Base-by-base conservation (phyloP, 345 rosid species). In the Syzygium aqueum region DNA sequence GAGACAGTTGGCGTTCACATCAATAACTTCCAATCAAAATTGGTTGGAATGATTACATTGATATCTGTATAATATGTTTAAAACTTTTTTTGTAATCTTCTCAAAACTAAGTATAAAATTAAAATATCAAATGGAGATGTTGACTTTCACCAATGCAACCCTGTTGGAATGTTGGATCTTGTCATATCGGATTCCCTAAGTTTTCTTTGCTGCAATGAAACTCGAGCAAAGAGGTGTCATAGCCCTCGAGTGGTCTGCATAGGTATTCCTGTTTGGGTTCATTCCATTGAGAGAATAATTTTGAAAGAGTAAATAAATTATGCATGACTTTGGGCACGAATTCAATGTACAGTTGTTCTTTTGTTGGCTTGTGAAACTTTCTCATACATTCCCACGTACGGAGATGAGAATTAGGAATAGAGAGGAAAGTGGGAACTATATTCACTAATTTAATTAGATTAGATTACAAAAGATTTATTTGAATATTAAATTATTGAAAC, bases 21-120 rank as follows among this genome's bases (percentile, higher is more conserved):
- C 0, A 0, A 0, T 8, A 2, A 61, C 13, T n/a, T n/a, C 0
- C 6, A 2, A 27, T 0, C 2, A 61, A 13, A 61, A 61, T 61
- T 13, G 0, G 5, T 13, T 8, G n/a, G 0, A 61, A 61, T 27
- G 33, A 61, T 33, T n/a, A 61, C 4, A 61, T 13, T 25, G 33
- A 17, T n/a, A 61, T 0, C 6, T 0, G 2, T 13, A n/a, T 8
- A n/a, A 61, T n/a, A 13, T 3, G 33, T 27, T 6, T 28, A n/a
- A 0, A 11, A 28, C 14, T 0, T 61, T n/a, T n/a, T 61, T n/a
- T 0, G 33, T 61, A 61, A 59, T 27, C 12, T 12, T 59, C 13
- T 27, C 67, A 59, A 59, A 59, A 11, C 11, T 59, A 16, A 59
- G 16, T 27, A 59, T 59, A 27, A 59, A 27, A 27, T 5, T 28